phyloP scores from a whole-genome alignment of 1,284 basidiomycete species.

The Ustilago curta region DNA sequence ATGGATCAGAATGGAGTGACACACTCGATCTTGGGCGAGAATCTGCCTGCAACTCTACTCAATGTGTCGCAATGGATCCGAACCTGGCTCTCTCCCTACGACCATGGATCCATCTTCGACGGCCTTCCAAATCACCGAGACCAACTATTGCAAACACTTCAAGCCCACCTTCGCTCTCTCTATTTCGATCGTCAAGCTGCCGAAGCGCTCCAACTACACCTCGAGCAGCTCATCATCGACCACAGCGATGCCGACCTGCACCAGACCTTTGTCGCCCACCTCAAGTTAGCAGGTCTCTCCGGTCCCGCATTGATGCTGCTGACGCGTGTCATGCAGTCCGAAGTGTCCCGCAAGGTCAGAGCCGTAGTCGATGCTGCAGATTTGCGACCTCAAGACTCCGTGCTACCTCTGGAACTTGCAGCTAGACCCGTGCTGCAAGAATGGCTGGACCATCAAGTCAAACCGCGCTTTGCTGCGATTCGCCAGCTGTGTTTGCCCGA shows the following conservation, averaged over 20 bases:
- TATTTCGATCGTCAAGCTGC: conserved; percentile 15
- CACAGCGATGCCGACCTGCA: conserved; percentile 14
- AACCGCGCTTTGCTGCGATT: conserved; percentile 37
- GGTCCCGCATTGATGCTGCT: conserved; percentile 26
- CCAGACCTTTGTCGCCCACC: conserved; percentile 24
- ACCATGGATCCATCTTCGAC: conserved; percentile 19
- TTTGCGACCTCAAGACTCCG: conserved; percentile 21
- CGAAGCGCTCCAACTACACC: conserved; percentile 13
- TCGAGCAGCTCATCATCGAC: conserved; percentile 21
- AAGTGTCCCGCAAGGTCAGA: conserved; percentile 40
- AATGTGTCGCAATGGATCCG: conserved; percentile 23
- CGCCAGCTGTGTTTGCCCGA: conserved; percentile 18
- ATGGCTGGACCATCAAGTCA: conserved; percentile 42
- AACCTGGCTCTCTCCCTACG: conserved; percentile 36
- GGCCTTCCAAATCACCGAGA: neutral
- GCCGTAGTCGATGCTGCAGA: conserved; percentile 32
- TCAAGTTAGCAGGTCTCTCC: conserved; percentile 25
- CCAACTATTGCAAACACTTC: conserved; percentile 21
- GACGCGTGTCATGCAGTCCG: conserved; percentile 31
- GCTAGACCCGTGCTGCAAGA: conserved; percentile 30
- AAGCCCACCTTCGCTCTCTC: conserved; percentile 19
- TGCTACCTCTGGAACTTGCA: conserved; percentile 34
- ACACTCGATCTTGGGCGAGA: neutral
- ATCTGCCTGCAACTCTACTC: conserved; percentile 15
- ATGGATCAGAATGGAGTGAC: neutral